Percentiles rank a stretch among this genome's conserved stretches.
These are phyloP conservation scores for Diaporthe sp. DNA, from an alignment of 2,329 filamentous ascomycete species.

Conservation along the genomic window DNA sequence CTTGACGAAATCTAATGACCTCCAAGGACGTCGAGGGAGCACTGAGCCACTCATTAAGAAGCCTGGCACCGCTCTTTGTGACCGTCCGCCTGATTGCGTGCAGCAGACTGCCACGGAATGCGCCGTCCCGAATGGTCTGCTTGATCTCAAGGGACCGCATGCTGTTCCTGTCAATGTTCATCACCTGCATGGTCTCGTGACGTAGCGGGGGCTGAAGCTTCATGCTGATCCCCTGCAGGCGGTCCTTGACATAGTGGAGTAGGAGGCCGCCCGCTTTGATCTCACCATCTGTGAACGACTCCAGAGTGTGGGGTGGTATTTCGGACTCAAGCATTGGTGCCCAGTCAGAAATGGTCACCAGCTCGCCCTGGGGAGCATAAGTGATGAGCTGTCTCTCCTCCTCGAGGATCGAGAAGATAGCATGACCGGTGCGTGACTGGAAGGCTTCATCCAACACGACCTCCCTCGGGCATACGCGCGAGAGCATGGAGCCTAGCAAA, in stretches of 20 bases:
- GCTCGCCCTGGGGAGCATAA: conserved; percentile 68
- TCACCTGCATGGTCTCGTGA: conserved; percentile 79
- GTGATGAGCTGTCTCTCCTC: conserved; percentile 83
- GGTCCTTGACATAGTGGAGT: conserved; percentile 85
- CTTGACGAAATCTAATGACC: conserved; percentile 82
- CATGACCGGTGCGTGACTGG: conserved; percentile 68
- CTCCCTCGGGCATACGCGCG: conserved; percentile 86
- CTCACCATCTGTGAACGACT: conserved; percentile 76
- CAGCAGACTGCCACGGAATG: conserved; percentile 85
- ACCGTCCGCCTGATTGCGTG: conserved; percentile 91
- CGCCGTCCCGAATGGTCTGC: conserved; percentile 84
- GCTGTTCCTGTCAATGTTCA: conserved; percentile 93
- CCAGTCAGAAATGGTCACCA: conserved; percentile 75
- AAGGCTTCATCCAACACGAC: conserved; percentile 80
- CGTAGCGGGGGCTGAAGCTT: conserved; percentile 87
- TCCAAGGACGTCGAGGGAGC: conserved; percentile 89
- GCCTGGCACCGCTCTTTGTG: conserved; percentile 89
- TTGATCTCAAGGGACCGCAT: conserved; percentile 91
- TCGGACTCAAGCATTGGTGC: conserved; percentile 80
- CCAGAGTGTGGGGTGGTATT: conserved; percentile 64
- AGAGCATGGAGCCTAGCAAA: conserved; percentile 82
- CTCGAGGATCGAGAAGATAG: conserved; percentile 75
- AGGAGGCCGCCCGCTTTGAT: conserved; percentile 82
- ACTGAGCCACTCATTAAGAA: conserved; percentile 87
- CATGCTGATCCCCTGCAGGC: conserved; percentile 81